Conservation (phyloP, 2,329 filamentous ascomycete genomes). For the Stachybotrys chartarum region DNA sequence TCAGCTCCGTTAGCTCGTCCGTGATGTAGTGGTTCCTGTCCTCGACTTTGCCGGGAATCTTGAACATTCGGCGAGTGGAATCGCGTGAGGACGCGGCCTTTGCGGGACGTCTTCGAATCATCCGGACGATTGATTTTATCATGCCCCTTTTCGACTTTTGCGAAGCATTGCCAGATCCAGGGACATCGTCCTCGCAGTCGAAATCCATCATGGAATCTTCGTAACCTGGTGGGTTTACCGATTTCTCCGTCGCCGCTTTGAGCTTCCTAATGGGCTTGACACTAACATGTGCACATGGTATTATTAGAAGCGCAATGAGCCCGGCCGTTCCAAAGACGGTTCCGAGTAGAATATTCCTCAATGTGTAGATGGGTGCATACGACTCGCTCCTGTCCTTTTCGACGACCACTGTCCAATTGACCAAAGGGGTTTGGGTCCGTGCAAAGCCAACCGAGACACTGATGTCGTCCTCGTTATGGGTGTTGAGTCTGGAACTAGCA, state of each 20-base stretch:
- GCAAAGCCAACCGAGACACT: slow-evolving; percentile 76
- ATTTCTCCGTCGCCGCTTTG: slow-evolving; percentile 67
- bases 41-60: slow-evolving; percentile 77
- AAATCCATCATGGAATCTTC: slow-evolving; percentile 37
- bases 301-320: slow-evolving; percentile 61
- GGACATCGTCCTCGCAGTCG: slow-evolving; percentile 36
- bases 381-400: slow-evolving; percentile 72
- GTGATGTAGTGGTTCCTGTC: slow-evolving; percentile 69
- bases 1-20: slow-evolving; percentile 81
- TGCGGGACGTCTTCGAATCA: slow-evolving; percentile 24
- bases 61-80: slow-evolving; percentile 54
- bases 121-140: slow-evolving; percentile 28
- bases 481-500: slow-evolving; percentile 60
- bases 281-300: slow-evolving; percentile 75
- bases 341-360: slow-evolving; percentile 74
- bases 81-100: slow-evolving; percentile 26
- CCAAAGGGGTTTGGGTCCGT: slow-evolving; percentile 57
- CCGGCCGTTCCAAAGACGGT: slow-evolving; percentile 81
- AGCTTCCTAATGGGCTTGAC: slow-evolving; percentile 74
- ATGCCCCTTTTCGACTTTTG: slow-evolving; percentile 37
- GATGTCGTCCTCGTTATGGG: slow-evolving; percentile 63
- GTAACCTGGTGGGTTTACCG: slow-evolving; percentile 59
- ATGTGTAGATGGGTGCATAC: slow-evolving; percentile 63
- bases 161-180: slow-evolving; percentile 34
- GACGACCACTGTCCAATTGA: slow-evolving; percentile 76